These are phyloP conservation scores for Lentinula lateritia DNA, from an alignment of 768 basidiomycete species.

Conservation along the genomic window DNA sequence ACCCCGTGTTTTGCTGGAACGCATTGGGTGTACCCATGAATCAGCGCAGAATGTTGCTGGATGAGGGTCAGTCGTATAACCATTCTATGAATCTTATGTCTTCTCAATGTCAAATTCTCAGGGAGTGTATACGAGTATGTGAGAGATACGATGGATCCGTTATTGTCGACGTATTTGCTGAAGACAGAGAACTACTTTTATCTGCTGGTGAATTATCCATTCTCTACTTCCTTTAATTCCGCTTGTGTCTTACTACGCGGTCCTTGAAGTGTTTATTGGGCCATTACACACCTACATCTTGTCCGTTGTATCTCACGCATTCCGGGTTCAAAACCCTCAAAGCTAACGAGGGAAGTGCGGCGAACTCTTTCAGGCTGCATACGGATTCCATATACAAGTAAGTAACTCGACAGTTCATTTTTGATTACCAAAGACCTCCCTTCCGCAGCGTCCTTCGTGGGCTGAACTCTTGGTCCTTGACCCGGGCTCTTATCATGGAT, in stretches of 20 bases:
- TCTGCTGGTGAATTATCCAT: slow-evolving; percentile 33
- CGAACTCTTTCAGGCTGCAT: slow-evolving; percentile 61
- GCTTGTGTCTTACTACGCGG: neutral
- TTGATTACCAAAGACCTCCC: neutral
- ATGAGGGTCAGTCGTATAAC: slow-evolving; percentile 32
- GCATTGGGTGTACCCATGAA: slow-evolving; percentile 72
- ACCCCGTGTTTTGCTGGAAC: slow-evolving; percentile 65
- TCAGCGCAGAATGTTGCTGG: slow-evolving; percentile 56
- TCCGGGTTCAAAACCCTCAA: slow-evolving; percentile 54
- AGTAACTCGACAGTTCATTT: slow-evolving; percentile 13
- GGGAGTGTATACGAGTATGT: slow-evolving; percentile 40
- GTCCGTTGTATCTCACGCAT: slow-evolving; percentile 60
- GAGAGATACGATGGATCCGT: slow-evolving; percentile 44
- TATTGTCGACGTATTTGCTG: slow-evolving; percentile 40
- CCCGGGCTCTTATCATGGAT: slow-evolving; percentile 68
- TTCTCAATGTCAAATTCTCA: neutral
- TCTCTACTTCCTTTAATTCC: neutral
- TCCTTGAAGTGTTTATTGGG: slow-evolving; percentile 33
- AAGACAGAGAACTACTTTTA: slow-evolving; percentile 68
- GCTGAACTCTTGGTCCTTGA: slow-evolving; percentile 36
- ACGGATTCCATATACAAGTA: slow-evolving; percentile 69
- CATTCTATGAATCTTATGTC: neutral
- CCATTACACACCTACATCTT: slow-evolving; percentile 51
- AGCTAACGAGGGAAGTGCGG: slow-evolving; percentile 33
- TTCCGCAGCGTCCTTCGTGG: slow-evolving; percentile 25